These are phyloP conservation scores for Populus davidiana DNA, from an alignment of 345 rosid species.

Conservation along the genomic window DNA sequence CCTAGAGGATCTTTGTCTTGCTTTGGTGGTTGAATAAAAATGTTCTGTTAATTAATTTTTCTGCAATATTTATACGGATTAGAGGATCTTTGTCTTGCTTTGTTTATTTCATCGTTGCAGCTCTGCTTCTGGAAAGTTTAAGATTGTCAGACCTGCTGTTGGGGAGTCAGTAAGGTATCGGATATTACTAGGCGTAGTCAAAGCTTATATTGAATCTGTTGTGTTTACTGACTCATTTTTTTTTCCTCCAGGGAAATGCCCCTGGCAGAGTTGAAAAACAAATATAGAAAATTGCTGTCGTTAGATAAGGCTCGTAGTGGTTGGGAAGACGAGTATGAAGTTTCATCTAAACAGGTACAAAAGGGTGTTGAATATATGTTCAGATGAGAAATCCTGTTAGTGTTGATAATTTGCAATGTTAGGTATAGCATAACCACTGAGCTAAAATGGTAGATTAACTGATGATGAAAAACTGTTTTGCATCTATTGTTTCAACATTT, in stretches of 20 bases:
- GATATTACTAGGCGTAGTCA: conserved; percentile 4
- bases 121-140: conserved; percentile 72
- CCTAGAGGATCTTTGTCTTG: background rate
- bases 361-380: background rate
- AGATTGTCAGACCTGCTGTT: conserved; percentile 87
- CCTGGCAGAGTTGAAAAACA: conserved; percentile 67
- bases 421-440: background rate
- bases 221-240: background rate
- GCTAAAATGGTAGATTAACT: background rate
- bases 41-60: background rate
- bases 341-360: conserved; percentile 88
- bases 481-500: background rate
- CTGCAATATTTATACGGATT: background rate
- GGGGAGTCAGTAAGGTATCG: conserved; percentile 89
- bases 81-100: background rate
- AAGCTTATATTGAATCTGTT: conserved; percentile 9
- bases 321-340: conserved; percentile 95
- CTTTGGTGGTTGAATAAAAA: background rate
- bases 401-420: background rate
- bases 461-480: background rate
- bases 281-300: conserved; percentile 67
- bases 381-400: background rate
- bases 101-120: conserved; percentile 34
- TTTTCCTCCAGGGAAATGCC: conserved; percentile 72
- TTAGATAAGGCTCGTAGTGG: conserved; percentile 72